Evolutionary conservation across 208 protist genomes (phyloP), one percentile per base, ranked within the genome.

Genomic region (Lotmaria passim): DNA sequence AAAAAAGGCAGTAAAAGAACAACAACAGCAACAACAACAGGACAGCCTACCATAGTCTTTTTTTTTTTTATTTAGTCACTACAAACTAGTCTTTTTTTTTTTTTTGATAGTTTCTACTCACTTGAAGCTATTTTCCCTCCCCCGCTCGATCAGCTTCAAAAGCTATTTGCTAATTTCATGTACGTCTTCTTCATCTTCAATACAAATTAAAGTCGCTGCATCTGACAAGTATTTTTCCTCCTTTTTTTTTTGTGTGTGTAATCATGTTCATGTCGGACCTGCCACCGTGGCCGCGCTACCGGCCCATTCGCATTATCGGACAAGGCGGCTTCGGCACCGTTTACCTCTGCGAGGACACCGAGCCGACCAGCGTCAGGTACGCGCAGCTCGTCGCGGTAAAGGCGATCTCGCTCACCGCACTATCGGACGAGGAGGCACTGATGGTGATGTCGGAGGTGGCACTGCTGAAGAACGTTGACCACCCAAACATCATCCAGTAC

Each of bases 401-500:
- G 76, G 81, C 81, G 10, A 75, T 95, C 28, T 72, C 79, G 12
- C 61, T 94, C 21, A 38, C 31, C 23, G 33, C 39, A 21, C 74
- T 93, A n/a, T 78, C 78, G 0, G 87, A 93, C 38, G 79, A 79
- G 11, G 89, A 93, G 60, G 78, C 85, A 56, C 61, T 68, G 7
- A 75, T 93, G 28, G 84, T 84, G 34, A 93, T 94, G 90, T 86
- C 82, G 12, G 93, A 97, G 81, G 85, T 90, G 8, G 79, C 84
- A 1, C 75, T 96, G 34, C 75, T 97, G 61, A 75, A 70, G 33
- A 82, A 86, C 44, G 30, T 97, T 19, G 55, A 58, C 2, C 92
- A 98, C 71, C 73, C 74, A 5, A 93, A 96, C 74, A 92, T 98
- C 48, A 60, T 98, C 34, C 52, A 63, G 11, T 98, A 91, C 68